Conservation (phyloP, 352 stramenopile species). For the Phytopythium litorale region DNA sequence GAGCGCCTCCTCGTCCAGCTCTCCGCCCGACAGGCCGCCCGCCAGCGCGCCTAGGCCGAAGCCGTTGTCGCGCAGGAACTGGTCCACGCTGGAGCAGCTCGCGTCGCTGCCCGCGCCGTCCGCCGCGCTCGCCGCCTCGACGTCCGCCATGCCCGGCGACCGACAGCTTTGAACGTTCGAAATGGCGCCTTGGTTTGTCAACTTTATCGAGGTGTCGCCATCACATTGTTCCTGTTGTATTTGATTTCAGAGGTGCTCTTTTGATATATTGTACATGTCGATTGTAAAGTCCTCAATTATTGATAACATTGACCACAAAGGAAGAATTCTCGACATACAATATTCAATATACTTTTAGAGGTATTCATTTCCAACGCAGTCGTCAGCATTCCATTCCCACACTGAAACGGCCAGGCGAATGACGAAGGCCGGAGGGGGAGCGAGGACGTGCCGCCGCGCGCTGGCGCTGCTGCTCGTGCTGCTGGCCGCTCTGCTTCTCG, state of each 20-base stretch:
- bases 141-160: neutral
- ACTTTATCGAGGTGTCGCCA: no score
- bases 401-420: neutral
- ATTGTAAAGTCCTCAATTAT: no score
- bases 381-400: no score
- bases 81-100: constrained; percentile 72
- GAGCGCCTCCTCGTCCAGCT: constrained; percentile 29
- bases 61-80: constrained; percentile 76
- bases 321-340: no score
- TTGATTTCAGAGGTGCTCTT: no score
- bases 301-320: no score
- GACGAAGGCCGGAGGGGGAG: neutral
- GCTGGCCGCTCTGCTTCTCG: constrained; percentile 2
- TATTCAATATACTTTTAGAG: no score
- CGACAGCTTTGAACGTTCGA: no score
- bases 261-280: no score
- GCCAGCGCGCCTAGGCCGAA: constrained; percentile 45
- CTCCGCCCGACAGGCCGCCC: constrained; percentile 16
- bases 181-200: no score
- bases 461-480: constrained; percentile 17
- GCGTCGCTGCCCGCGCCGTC: constrained; percentile 35
- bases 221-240: no score
- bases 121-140: constrained; percentile 13
- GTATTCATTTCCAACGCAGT: no score
- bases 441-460: neutral